Evolutionary conservation across 2,329 filamentous ascomycete genomes (phyloP), one percentile per base, ranked within the genome.

Genomic region (Dothideomycetidae sp.): DNA sequence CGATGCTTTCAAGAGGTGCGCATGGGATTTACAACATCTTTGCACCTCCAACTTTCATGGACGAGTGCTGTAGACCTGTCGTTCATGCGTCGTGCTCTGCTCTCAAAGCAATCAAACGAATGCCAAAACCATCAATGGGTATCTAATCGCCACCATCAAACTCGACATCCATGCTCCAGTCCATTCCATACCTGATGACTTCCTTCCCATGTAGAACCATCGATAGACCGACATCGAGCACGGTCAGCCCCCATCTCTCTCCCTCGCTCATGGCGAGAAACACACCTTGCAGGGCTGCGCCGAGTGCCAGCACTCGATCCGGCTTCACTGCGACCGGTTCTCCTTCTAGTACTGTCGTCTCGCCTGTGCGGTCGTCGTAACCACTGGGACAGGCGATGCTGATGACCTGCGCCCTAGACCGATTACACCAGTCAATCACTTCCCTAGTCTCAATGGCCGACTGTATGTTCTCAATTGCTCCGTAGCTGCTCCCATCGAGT

Each of bases 341-440:
- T 3, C 82, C 83, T 52, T 94, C 85, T 1, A 73, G 61, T 17
- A 71, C 58, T 40, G 67, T 70, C 11, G 72, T 68, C 53, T 70
- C 71, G 50, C 84, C 84, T 28, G 75, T 78, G 0, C 76, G 75
- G 2, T 82, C 83, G 45, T 88, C 84, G 34, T 93, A 75, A 4
- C 90, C 90, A 0, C 82, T 88, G 1, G 90, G 90, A 4, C 92
- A 75, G 53, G 93, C 88, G n/a, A 98, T 73, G 0, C 85, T 81
- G 13, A 98, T 63, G 3, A 90, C 78, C 41, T 78, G 76, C 1
- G 84, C 77, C 46, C 85, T 81, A 53, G 78, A 82, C 45, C 85
- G 78, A 53, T 94, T 96, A 2, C 84, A 80, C 85, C 86, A 96
- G 44, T 85, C 80, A 51, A 94, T 90, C 52, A 94, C 73, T 52